Evolutionary conservation across 139 green algal species (phyloP).

Genomic region (Chlorella ohadii): DNA sequence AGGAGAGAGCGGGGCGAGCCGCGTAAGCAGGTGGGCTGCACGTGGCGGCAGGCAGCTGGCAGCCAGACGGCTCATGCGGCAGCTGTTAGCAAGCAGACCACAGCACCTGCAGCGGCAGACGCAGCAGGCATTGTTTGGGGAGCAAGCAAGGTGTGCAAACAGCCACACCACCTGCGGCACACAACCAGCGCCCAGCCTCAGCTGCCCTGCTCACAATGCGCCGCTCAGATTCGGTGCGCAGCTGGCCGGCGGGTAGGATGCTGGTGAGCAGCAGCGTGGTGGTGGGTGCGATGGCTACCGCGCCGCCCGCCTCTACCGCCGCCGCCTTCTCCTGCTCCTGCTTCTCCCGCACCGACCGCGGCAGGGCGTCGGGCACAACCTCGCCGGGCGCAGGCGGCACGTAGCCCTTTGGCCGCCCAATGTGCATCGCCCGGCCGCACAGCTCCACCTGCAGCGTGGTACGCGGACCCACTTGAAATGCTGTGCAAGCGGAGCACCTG

Average conservation of each 20-base stretch:
- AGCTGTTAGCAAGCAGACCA: background rate
- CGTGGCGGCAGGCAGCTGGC: background rate
- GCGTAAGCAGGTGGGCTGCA: background rate
- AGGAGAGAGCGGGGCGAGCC: background rate
- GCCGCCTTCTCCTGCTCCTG: background rate
- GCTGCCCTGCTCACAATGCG: constrained; percentile 19
- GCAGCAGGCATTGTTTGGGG: too few species aligned
- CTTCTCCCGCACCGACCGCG: background rate
- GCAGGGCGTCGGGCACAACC: background rate
- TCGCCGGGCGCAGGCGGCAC: constrained; percentile 50
- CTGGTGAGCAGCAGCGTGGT: constrained; percentile 76
- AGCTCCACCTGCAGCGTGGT: constrained; percentile 71
- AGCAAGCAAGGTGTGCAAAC: too few species aligned
- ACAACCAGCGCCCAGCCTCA: too few species aligned
- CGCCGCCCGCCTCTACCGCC: constrained; percentile 15
- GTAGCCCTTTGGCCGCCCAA: constrained; percentile 92
- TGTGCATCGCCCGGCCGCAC: constrained; percentile 81
- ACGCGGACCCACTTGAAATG: background rate
- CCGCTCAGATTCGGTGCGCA: constrained; percentile 48
- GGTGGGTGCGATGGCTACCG: constrained; percentile 25
- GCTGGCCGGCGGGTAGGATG: constrained; percentile 60
- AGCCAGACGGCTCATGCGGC: background rate
- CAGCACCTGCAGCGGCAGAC: background rate
- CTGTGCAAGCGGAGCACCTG: too few species aligned
- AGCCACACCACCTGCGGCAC: too few species aligned